Conservation (phyloP, 306 rosid genomes). For the Ormosia semicastrata region DNA sequence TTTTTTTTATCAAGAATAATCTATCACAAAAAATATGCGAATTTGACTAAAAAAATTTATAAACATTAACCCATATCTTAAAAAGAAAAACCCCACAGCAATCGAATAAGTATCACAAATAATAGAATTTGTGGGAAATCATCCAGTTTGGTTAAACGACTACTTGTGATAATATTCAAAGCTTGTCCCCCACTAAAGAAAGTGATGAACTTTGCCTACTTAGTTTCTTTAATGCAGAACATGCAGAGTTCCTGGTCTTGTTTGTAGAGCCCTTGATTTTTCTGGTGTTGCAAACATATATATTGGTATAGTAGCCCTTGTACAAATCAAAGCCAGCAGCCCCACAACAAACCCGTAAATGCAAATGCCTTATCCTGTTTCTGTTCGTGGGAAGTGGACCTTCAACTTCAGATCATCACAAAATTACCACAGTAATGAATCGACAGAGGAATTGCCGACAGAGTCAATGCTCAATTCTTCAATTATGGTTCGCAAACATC, state of each 20-base stretch:
- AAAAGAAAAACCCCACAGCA: neutral
- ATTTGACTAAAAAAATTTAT: no score
- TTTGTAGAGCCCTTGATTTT: neutral
- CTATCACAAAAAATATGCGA: no score
- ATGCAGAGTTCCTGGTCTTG: neutral
- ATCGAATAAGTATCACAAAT: neutral
- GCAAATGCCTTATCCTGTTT: conserved; percentile 30
- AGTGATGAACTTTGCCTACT: neutral
- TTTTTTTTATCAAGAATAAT: no score
- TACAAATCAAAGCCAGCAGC: conserved; percentile 1
- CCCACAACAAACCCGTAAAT: conserved; percentile 27
- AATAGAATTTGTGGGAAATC: neutral
- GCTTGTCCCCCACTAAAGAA: conserved; percentile 11
- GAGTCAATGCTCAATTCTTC: neutral
- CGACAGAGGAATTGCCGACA: conserved; percentile 27
- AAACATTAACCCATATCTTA: no score
- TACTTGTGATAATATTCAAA: neutral
- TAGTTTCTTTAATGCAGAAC: neutral
- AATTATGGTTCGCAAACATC: neutral
- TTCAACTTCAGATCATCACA: neutral
- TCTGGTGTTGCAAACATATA: neutral
- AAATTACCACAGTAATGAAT: neutral
- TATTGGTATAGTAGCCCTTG: conserved; percentile 17
- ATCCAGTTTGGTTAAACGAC: neutral
- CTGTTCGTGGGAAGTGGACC: conserved; percentile 32